Conservation (phyloP, 2,329 filamentous ascomycete species). For the Incumbomyces lentus region DNA sequence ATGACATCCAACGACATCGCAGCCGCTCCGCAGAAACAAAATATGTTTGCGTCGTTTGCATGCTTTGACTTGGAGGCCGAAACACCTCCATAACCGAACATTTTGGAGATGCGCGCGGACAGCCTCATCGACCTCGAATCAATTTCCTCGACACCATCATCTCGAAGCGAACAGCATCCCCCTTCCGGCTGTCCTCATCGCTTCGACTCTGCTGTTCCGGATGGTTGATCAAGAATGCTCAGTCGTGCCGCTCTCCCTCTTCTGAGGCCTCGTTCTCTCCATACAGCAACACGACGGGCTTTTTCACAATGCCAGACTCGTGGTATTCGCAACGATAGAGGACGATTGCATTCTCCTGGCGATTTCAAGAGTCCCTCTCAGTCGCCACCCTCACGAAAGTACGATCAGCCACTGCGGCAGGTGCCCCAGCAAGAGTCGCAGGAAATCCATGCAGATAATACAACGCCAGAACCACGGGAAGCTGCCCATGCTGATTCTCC, state of each 20-base stretch:
- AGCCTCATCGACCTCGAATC: neutral
- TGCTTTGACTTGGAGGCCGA: neutral
- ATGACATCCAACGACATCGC: no score
- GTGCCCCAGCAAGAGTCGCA: slow-evolving; percentile 5
- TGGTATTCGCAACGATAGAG: slow-evolving; percentile 30
- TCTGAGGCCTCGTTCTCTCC: slow-evolving; percentile 31
- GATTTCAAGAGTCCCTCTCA: slow-evolving; percentile 17
- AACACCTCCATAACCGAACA: neutral
- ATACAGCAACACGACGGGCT: slow-evolving; percentile 27
- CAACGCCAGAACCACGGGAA: no score
- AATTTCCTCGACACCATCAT: neutral
- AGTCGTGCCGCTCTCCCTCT: slow-evolving; percentile 36
- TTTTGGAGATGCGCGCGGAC: neutral
- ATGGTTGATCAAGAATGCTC: slow-evolving; percentile 28
- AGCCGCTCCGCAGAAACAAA: neutral
- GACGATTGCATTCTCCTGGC: slow-evolving; percentile 21
- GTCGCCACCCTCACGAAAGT: neutral
- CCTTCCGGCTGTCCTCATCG: neutral
- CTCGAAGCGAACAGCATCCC: neutral
- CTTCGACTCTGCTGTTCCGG: slow-evolving; percentile 1
- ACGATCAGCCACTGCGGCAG: slow-evolving; percentile 1
- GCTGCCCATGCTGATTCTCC: neutral
- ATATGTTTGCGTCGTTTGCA: neutral
- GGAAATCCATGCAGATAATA: neutral
- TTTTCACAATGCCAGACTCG: slow-evolving; percentile 27